A percentile compares a stretch with the other conserved stretches of the same genome.
phyloP scores from a whole-genome alignment of 2,329 filamentous ascomycete species.

The Aspergillus sp. region DNA sequence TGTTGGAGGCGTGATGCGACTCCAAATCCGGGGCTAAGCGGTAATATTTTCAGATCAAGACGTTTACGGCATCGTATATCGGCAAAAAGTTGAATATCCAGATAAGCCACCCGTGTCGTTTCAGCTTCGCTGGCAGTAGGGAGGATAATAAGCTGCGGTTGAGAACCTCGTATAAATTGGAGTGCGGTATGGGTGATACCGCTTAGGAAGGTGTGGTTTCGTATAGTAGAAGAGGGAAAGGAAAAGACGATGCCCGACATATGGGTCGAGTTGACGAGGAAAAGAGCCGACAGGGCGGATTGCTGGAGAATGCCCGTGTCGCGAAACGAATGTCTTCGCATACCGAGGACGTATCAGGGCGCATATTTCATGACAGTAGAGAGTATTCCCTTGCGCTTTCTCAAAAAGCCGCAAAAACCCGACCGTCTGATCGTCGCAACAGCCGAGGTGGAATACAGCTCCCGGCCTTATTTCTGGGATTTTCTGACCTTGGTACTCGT shows the following conservation, averaged over 20 bases:
- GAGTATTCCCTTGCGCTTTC: slow-evolving; percentile 16
- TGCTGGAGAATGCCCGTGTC: neutral
- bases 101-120: neutral
- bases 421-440: slow-evolving; percentile 13
- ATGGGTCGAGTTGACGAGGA: neutral
- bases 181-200: neutral
- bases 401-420: slow-evolving; percentile 15
- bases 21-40: neutral
- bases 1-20: neutral
- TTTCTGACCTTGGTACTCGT: slow-evolving; percentile 54
- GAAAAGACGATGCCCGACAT: neutral
- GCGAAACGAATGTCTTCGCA: slow-evolving; percentile 3
- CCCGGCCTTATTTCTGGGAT: slow-evolving; percentile 34
- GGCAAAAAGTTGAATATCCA: neutral
- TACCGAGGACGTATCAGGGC: neutral
- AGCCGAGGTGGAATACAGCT: slow-evolving; percentile 1
- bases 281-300: neutral
- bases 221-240: neutral
- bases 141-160: neutral
- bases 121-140: neutral
- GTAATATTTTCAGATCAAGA: neutral
- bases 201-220: neutral
- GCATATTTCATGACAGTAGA: slow-evolving; percentile 2
- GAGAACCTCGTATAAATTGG: neutral
- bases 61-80: neutral